Percentiles rank a stretch among this genome's conserved stretches.
Evolutionary conservation across 2,329 filamentous ascomycete genomes (phyloP).

Genomic region (Anthostomella pinea): DNA sequence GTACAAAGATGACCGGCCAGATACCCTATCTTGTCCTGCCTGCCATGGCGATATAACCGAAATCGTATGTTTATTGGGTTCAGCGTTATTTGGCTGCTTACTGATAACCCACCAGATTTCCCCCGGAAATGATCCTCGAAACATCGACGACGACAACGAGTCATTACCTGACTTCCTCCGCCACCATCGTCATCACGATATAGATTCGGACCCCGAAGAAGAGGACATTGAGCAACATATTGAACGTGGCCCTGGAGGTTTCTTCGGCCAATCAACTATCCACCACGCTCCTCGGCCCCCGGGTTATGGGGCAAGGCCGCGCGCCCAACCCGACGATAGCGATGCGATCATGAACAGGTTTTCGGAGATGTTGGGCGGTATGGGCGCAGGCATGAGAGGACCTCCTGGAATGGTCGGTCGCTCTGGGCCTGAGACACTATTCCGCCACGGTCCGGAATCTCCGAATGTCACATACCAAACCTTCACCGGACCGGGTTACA

Average conservation of each 20-base stretch:
- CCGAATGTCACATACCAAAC: conserved; percentile 28
- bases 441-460: conserved; percentile 12
- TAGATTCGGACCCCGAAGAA: conserved; percentile 57
- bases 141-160: conserved; percentile 31
- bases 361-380: conserved; percentile 31
- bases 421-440: conserved; percentile 26
- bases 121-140: conserved; percentile 61
- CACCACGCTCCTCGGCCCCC: conserved; percentile 22
- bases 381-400: conserved; percentile 28
- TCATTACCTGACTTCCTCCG: conserved; percentile 31
- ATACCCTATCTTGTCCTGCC: conserved; percentile 65
- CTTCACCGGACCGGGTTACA: conserved; percentile 36
- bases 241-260: conserved; percentile 37
- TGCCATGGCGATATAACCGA: conserved; percentile 80
- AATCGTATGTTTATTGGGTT: conserved; percentile 60
- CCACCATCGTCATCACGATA: conserved; percentile 24
- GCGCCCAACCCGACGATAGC: conserved; percentile 20
- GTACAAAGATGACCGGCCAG: conserved; percentile 65
- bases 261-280: conserved; percentile 39
- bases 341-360: conserved; percentile 39
- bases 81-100: background rate
- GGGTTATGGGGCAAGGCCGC: conserved; percentile 10
- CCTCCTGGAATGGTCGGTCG: conserved; percentile 18
- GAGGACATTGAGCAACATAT: conserved; percentile 55
- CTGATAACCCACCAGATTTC: conserved; percentile 43